These are phyloP conservation scores for Rhododendron vialii DNA, from an alignment of 148 eudicot genomes.

Conservation along the genomic window DNA sequence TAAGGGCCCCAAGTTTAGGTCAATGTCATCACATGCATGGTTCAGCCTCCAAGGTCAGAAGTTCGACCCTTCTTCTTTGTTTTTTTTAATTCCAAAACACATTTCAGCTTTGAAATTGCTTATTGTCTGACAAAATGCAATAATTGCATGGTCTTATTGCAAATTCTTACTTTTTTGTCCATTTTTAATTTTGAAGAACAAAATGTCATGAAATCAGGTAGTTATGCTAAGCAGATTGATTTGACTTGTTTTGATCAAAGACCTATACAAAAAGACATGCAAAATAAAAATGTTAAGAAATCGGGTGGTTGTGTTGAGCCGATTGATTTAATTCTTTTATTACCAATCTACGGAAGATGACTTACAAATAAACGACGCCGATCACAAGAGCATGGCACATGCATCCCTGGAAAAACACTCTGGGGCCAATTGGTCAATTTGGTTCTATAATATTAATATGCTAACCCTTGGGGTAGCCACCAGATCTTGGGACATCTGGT, in stretches of 20 bases:
- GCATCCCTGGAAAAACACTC: neutral
- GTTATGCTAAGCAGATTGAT: neutral
- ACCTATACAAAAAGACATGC: neutral
- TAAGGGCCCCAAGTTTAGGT: neutral
- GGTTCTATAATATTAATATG: neutral
- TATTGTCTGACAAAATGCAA: neutral
- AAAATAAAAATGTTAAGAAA: too few relatives aligned
- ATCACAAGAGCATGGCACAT: neutral
- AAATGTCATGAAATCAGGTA: neutral
- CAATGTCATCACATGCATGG: neutral
- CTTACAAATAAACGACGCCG: neutral
- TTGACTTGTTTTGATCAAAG: neutral
- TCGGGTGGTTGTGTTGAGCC: neutral
- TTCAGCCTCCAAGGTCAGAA: neutral
- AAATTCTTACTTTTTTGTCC: neutral
- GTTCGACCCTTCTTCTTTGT: too few relatives aligned
- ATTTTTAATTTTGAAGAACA: neutral
- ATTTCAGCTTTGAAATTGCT: neutral
- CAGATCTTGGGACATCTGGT: neutral
- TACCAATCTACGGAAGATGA: neutral
- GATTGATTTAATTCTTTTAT: neutral
- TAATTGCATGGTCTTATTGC: neutral
- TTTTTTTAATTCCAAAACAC: neutral
- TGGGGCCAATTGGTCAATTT: too few relatives aligned
- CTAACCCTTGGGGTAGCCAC: neutral